Percentiles rank a stretch among this genome's conserved stretches.
Evolutionary conservation across 352 stramenopile genomes (phyloP).

Genomic region (Globisporangium orthogonon): DNA sequence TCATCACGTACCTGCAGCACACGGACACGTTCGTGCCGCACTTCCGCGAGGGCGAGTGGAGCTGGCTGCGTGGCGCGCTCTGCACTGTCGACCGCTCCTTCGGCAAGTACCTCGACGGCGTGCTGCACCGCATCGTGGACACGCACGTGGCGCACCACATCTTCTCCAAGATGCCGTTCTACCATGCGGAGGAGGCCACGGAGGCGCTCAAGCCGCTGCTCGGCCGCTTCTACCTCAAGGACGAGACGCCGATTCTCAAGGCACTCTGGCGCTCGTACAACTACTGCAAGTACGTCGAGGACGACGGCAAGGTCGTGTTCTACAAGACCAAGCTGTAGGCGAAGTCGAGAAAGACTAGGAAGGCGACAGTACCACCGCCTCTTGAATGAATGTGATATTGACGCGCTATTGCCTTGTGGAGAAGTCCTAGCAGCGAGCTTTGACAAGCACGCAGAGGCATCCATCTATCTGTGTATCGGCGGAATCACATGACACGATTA

Average conservation of each 20-base stretch:
- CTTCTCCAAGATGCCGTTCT: conserved; percentile 99
- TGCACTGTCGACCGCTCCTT: conserved; percentile 98
- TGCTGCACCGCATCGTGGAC: conserved; percentile 97
- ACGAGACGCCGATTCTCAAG: conserved; percentile 82
- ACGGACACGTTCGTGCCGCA: conserved; percentile 97
- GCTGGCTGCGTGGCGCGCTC: conserved; percentile 94
- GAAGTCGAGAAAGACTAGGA: not conserved
- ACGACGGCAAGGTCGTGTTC: conserved; percentile 88
- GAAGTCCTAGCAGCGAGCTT: too few relatives aligned
- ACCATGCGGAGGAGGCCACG: conserved; percentile 95
- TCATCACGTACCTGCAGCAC: conserved; percentile 98
- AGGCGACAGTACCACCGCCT: not conserved
- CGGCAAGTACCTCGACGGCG: conserved; percentile 92
- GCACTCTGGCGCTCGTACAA: conserved; percentile 92
- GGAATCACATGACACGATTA: too few relatives aligned
- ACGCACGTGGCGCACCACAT: conserved; percentile 98
- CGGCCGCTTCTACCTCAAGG: conserved; percentile 95
- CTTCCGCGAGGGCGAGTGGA: conserved; percentile 93
- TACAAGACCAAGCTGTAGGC: conserved; percentile 73
- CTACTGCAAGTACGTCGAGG: conserved; percentile 94
- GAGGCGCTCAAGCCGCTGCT: conserved; percentile 90
- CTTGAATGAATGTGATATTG: not conserved
- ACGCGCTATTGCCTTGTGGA: not conserved
- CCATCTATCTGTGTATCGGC: too few relatives aligned
- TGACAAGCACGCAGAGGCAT: too few relatives aligned